Conservation (phyloP, 2,329 filamentous ascomycete genomes). For the Lachnellula hyalina region DNA sequence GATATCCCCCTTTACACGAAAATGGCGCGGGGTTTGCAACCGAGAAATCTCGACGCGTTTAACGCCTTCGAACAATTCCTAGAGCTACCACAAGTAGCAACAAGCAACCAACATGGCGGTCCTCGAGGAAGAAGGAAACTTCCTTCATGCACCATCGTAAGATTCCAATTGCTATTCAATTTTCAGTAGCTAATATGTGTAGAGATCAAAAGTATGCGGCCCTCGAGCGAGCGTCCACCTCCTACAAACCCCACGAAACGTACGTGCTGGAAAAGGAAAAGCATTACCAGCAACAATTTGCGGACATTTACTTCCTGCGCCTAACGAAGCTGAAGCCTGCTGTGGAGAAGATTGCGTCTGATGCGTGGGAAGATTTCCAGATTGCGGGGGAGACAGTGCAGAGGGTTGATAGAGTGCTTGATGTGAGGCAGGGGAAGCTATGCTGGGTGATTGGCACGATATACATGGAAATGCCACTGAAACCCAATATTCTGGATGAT, state of each 20-base stretch:
- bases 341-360: constrained; percentile 67
- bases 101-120: constrained; percentile 19
- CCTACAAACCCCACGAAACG: constrained; percentile 70
- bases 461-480: constrained; percentile 95
- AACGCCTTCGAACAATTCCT: not conserved
- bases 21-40: not conserved
- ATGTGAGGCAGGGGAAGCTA: constrained; percentile 90
- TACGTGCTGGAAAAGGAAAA: constrained; percentile 66
- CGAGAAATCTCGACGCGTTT: not conserved
- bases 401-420: constrained; percentile 80
- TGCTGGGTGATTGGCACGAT: constrained; percentile 95
- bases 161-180: constrained; percentile 6
- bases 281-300: constrained; percentile 92
- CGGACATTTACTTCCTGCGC: constrained; percentile 94
- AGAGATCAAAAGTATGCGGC: constrained; percentile 23
- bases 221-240: constrained; percentile 49
- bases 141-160: constrained; percentile 47
- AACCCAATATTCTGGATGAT: constrained; percentile 93
- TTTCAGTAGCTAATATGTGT: not conserved
- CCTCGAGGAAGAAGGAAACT: constrained; percentile 26
- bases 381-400: constrained; percentile 72
- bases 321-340: constrained; percentile 80
- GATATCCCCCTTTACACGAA: not conserved
- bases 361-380: constrained; percentile 72
- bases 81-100: not conserved